phyloP scores from a whole-genome alignment of 495 filamentous ascomycete genomes.

The Xylaria bambusicola region DNA sequence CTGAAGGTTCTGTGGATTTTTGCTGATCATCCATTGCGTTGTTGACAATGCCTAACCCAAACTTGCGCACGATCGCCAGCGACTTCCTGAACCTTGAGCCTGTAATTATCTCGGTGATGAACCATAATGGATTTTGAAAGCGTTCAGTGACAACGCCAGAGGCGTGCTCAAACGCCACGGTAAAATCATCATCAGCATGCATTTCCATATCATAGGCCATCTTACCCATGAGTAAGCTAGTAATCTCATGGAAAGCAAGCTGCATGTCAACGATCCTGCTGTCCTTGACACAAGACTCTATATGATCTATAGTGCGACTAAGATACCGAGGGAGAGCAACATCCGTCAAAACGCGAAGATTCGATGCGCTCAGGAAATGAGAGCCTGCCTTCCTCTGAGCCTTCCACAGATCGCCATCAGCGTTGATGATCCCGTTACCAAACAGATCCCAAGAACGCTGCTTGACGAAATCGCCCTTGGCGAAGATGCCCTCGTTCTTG shows the following conservation, averaged over 20 bases:
- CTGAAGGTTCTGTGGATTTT: not conserved
- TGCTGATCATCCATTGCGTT: conserved; percentile 41
- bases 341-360: conserved; percentile 58
- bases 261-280: conserved; percentile 51
- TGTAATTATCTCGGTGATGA: conserved; percentile 52
- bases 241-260: conserved; percentile 59
- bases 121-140: conserved; percentile 64
- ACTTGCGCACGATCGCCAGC: conserved; percentile 48
- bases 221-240: conserved; percentile 60
- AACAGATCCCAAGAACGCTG: conserved; percentile 60
- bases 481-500: conserved; percentile 58
- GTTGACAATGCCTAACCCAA: conserved; percentile 53
- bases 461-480: conserved; percentile 61
- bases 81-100: conserved; percentile 49
- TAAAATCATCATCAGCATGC: conserved; percentile 58
- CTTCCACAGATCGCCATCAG: conserved; percentile 62
- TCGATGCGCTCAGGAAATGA: conserved; percentile 57
- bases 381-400: conserved; percentile 61
- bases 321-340: conserved; percentile 55
- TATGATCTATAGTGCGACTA: conserved; percentile 35
- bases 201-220: conserved; percentile 67
- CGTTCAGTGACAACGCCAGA: conserved; percentile 59
- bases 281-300: conserved; percentile 31
- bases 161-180: conserved; percentile 57
- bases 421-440: conserved; percentile 64